Evolutionary conservation across 352 stramenopile genomes (phyloP).

Genomic region (Phytophthora podocarpi): DNA sequence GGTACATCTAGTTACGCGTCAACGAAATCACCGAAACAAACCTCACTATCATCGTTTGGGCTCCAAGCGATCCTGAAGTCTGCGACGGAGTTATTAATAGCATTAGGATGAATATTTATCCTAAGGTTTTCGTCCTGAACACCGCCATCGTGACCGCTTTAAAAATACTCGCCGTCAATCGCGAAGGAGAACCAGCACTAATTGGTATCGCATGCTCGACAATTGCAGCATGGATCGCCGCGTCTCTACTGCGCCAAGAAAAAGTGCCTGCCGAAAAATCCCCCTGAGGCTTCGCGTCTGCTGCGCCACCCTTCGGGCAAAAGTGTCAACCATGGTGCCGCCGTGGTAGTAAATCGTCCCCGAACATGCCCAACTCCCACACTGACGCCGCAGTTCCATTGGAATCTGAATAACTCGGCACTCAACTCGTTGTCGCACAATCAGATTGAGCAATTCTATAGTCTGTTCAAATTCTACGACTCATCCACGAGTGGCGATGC

Average conservation of each 20-base stretch:
- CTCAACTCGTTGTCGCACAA: conserved; percentile 27
- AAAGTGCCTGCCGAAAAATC: conserved; percentile 11
- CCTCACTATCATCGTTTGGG: no score
- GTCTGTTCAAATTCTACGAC: conserved; percentile 66
- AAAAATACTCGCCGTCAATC: no score
- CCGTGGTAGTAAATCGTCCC: conserved; percentile 1
- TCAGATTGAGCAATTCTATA: conserved; percentile 50
- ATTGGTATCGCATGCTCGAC: no score
- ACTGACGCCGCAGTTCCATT: conserved; percentile 51
- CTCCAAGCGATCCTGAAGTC: no score
- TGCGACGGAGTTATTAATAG: no score
- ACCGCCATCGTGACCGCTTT: no score
- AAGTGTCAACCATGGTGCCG: not conserved
- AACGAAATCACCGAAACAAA: no score
- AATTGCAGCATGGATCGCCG: conserved; percentile 22
- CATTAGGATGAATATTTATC: no score
- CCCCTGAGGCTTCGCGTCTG: not conserved
- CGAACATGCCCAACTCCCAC: conserved; percentile 16
- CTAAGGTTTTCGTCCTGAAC: no score
- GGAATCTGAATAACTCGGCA: conserved; percentile 55
- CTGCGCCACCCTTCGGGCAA: conserved; percentile 5
- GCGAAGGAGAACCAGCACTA: no score
- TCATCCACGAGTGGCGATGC: conserved; percentile 50
- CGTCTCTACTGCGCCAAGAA: conserved; percentile 15
- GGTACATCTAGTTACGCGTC: no score